A percentile compares a stretch with the other conserved stretches of the same genome.
Conservation (phyloP, 1,139 yeast species). For the Trichomonascaceae sp. region DNA sequence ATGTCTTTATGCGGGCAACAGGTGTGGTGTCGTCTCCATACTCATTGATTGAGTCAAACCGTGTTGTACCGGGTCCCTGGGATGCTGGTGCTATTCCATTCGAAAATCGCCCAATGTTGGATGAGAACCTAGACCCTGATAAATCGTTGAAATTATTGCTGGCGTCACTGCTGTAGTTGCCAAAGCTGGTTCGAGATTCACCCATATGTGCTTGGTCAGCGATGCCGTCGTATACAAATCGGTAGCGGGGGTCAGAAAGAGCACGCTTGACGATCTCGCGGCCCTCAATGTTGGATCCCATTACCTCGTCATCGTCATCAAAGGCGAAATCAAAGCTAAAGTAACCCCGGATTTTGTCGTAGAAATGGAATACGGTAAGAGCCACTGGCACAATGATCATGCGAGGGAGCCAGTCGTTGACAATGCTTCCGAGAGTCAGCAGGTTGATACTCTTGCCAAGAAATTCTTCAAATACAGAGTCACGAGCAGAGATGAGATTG, state of each 20-base stretch:
- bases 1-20: no score
- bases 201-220: no score
- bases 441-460: constrained; percentile 64
- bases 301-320: constrained; percentile 36
- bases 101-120: no score
- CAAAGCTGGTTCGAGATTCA: no score
- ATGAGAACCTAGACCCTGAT: no score
- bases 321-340: constrained; percentile 41
- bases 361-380: constrained; percentile 53
- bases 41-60: no score
- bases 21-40: no score
- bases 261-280: constrained; percentile 25
- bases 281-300: constrained; percentile 24
- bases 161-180: no score
- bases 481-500: constrained; percentile 43
- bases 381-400: constrained; percentile 54
- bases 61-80: no score
- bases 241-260: constrained; percentile 18
- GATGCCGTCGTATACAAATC: constrained; percentile 12
- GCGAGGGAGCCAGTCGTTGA: constrained; percentile 67
- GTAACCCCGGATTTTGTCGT: constrained; percentile 44
- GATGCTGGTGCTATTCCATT: no score
- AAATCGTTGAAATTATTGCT: no score
- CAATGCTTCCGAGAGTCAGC: constrained; percentile 58
- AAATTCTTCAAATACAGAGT: constrained; percentile 37